Evolutionary conservation across 2,329 filamentous ascomycete species (phyloP), one percentile per base, ranked within the genome.

Genomic region (Sarocladiaceae sp.): DNA sequence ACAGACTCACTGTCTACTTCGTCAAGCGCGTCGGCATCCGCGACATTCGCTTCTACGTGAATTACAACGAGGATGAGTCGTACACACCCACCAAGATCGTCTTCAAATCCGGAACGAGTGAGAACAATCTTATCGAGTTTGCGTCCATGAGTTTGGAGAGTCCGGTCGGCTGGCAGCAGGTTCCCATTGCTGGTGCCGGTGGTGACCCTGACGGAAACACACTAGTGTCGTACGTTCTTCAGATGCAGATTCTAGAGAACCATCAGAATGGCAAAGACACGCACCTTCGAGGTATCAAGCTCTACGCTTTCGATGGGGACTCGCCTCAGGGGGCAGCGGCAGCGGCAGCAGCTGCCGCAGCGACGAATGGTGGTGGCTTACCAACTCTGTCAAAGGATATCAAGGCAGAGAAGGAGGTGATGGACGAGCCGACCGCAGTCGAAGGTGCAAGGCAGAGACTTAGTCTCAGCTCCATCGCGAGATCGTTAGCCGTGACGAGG

Each of bases 231-330:
- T 95, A 91, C 67, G 80, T 97, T 23, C 74, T 98, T 21, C 90
- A 97, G 63, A 82, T 97, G 57, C 82, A 86, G 53, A 83, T 98
- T 40, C 77, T 91, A 43, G 93, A 97, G 67, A 98, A 98, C 59
- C 93, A 98, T 62, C 93, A 98, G 66, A 98, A 98, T 62, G 93
- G 93, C 51, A 98, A 98, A 63, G 93, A 98, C 61, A 98, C 93
- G n/a, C 93, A 98, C 70, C 76, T 98, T 19, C 78, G 93, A 13
- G 91, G 89, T 2, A 77, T 98, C 62, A 94, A 95, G 67, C 84
- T 97, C 9, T 98, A 80, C 52, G 77, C 77, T 1, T 66, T 77
- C 15, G 73, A 77, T 49, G 66, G 69, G 21, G 74, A 77, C 48
- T 58, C 60, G 6, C 66, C 69, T 11, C 65, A 64, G 13, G 65